Conservation (phyloP, 2,329 filamentous ascomycete genomes). For the Calonectria fujianensis region DNA sequence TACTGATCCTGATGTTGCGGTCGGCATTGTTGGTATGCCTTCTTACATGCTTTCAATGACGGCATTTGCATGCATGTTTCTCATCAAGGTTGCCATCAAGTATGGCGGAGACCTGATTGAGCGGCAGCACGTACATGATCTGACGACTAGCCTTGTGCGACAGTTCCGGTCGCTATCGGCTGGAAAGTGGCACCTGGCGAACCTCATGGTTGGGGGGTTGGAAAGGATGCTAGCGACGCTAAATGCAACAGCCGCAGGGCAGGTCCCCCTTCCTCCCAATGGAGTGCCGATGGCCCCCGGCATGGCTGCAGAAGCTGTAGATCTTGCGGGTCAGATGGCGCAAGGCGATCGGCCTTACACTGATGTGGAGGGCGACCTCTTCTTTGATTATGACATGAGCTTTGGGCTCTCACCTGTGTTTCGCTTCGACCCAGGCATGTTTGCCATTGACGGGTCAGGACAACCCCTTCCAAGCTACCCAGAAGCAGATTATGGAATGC, state of each 20-base stretch:
- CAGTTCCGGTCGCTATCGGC: conserved; percentile 64
- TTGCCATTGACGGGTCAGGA: conserved; percentile 51
- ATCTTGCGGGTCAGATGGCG: conserved; percentile 46
- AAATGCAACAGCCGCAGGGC: conserved; percentile 40
- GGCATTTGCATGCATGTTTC: conserved; percentile 71
- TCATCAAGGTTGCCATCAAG: conserved; percentile 68
- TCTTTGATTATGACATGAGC: conserved; percentile 57
- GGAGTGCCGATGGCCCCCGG: conserved; percentile 35
- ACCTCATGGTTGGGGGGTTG: conserved; percentile 69
- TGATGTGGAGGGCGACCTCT: conserved; percentile 53
- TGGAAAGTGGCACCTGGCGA: conserved; percentile 67
- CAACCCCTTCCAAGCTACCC: conserved; percentile 52
- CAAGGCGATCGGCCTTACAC: conserved; percentile 49
- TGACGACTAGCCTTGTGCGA: conserved; percentile 63
- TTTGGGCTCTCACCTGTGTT: conserved; percentile 56
- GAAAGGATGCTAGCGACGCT: conserved; percentile 62
- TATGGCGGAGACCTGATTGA: conserved; percentile 65
- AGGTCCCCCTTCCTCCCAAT: conserved; percentile 37
- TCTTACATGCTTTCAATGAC: conserved; percentile 73
- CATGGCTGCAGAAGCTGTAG: conserved; percentile 43
- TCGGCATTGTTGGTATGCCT: conserved; percentile 66
- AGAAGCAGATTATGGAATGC: conserved; percentile 50
- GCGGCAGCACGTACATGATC: conserved; percentile 60
- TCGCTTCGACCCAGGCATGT: conserved; percentile 54
- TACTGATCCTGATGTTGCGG: conserved; percentile 64